Evolutionary conservation across 345 rosid species (phyloP), one percentile per base, ranked within the genome.

Genomic region (Brassica carinata): DNA sequence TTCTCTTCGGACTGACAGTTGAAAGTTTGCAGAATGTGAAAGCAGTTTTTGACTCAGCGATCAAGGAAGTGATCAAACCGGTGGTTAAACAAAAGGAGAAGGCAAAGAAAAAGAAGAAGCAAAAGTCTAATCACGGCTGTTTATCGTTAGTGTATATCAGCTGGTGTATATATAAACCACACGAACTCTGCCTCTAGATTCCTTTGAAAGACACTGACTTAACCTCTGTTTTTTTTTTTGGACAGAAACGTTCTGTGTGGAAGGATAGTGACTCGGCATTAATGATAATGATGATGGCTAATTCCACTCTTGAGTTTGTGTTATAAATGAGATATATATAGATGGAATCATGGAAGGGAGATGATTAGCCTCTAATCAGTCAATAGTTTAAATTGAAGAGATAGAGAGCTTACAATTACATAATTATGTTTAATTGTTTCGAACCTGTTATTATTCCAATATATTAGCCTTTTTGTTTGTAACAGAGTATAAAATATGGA

Each of bases 1-100:
- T 58, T 57, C 29, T 30, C 30, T 66, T 58, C 29, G 4, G 69
- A 14, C 11, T 40, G 61, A 64, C 19, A 18, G 1, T 1, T 61
- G 66, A 34, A 59, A 61, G 75, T 45, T 75, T 87, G 85, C 87
- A 96, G 99, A 93, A 96, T 84, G 97, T 92, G 77, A 96, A 93
- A 86, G 94, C 92, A 68, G 94, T 93, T 58, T 96, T 96, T 86
- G 99, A 96, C 86, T 90, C 92, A 7, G 97, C 99, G 31, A 93
- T 96, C 85, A 93, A 83, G 84, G 96, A 93, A 69, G 99, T 96
- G 8, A 89, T 96, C 78, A 93, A 89, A 81, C 96, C 99, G 10
- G 83, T 87, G 34, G 90, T 81, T 78, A 90, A 90, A 84, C 91
- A 86, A 71, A 91, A 93, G 74, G 94, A 90, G 82, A 90, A 89